Base-by-base conservation (phyloP, 352 stramenopile species). In the Globisporangium splendens region DNA sequence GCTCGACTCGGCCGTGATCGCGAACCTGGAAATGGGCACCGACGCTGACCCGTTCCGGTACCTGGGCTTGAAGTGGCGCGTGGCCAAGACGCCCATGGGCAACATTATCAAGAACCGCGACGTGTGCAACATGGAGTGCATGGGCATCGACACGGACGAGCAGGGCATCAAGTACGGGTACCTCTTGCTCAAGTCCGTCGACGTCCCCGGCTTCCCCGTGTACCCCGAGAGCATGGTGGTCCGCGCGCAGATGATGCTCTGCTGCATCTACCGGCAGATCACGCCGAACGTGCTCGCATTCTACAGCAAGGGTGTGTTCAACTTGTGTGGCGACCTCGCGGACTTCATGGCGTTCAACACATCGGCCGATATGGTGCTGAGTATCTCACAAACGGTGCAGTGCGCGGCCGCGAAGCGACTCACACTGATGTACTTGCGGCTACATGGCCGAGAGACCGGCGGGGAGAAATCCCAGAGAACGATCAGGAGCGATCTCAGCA, bases 241-340 rank as follows among this genome's bases (percentile, higher is more conserved):
- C 10, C 75, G 71, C 18, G 70, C 75, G 24, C 72, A 73, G 28
- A 72, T 80, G 65, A 83, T 78, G 69, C 54, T 85, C 35, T 85
- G 75, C 55, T 81, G 72, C 51, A 86, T 88, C 52, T 82, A 79
- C 46, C 73, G 79, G 0, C 74, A 89, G 48, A 28, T 76, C 18
- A 52, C 62, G 7, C 65, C 74, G 0, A 66, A 65, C 33, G 50
- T 65, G 3, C 75, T 89, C 13, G 53, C 65, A 15, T 68, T 77
- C 49, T 89, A 83, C 47, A 69, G 67, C 46, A 86, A 83, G 33
- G 78, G 78, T 11, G 72, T 82, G 58, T 72, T 85, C 44, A 66
- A 86, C 56, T 55, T 85, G 5, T 68, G 70, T 4, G 78, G 74
- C 2, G 65, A 79, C 10, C 60, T 83, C 4, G 60, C 73, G 0